Base-by-base conservation (phyloP, 2,329 filamentous ascomycete species). In the Pyrenophora graminea region DNA sequence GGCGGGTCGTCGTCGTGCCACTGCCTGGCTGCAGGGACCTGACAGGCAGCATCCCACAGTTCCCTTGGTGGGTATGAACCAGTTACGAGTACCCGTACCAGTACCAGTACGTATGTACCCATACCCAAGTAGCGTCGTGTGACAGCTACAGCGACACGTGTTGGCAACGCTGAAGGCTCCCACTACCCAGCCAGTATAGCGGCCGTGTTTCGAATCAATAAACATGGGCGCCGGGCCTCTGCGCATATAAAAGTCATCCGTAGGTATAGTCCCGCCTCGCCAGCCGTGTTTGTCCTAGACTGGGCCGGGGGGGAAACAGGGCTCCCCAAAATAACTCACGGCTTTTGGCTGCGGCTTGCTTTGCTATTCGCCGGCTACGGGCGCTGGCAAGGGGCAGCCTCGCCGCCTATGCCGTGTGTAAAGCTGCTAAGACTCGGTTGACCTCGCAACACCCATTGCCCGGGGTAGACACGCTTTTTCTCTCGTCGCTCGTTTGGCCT, bases 401-500 rank as follows among this genome's bases (percentile, higher is more conserved):
- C 50, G 51, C 49, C 49, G 44, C 32, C 57, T 47, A 45, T 15
- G 39, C 52, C 52, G 40, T 55, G 49, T 32, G 41, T 46, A 30
- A 30, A 30, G 27, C 3, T 30, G 27, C 49, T 32, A 50, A 42
- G 39, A 42, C 45, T 36, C 46, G 39, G 61, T 66, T 64, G 57
- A 56, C 58, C 56, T 61, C 61, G 59, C 64, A 68, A 70, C 66
- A 62, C 49, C 43, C 23, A 41, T 34, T 44, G 48, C 48, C 45
- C 44, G 42, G 43, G 38, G 48, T 48, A 6, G 37, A 37, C 38
- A 39, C 33, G 27, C 41, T 47, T 48, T 25, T 50, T 49, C 39
- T 49, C 49, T 57, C 47, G 53, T 58, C 65, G 30, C 62, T 67
- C 65, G 59, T 62, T 64, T 54, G 49, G 39, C 55, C 39, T 21